phyloP scores from a whole-genome alignment of 352 stramenopile species.

The Phytopythium ostracodes region DNA sequence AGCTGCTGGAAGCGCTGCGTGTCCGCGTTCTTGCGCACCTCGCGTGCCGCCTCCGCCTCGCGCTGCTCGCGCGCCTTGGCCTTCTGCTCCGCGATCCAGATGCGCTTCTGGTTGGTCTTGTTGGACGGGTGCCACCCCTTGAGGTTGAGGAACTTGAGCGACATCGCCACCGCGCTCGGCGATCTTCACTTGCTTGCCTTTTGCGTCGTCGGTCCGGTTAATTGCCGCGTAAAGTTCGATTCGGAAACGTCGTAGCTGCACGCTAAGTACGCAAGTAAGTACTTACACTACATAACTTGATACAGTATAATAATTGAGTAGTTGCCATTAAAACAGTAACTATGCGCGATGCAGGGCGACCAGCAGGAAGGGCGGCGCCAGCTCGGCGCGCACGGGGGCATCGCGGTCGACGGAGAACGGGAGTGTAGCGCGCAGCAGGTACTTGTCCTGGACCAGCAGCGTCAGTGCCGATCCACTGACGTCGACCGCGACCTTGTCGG shows the following conservation, averaged over 20 bases:
- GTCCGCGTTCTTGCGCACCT: conserved; percentile 64
- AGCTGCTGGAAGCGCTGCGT: conserved; percentile 50
- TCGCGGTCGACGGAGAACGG: conserved; percentile 40
- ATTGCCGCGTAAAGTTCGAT: no score
- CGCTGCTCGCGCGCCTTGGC: conserved; percentile 38
- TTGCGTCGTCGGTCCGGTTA: no score
- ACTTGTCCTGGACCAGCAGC: conserved; percentile 49
- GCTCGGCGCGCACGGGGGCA: conserved; percentile 10
- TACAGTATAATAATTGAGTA: no score
- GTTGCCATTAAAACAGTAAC: no score
- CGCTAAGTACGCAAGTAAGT: no score
- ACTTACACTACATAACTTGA: no score
- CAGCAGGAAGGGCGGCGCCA: conserved; percentile 26
- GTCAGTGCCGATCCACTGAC: conserved; percentile 41
- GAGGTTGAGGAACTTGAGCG: conserved; percentile 77
- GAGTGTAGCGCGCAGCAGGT: conserved; percentile 41
- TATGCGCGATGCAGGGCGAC: conserved; percentile 1
- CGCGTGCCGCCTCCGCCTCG: conserved; percentile 57
- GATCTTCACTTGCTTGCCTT: no score
- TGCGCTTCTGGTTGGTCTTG: conserved; percentile 80
- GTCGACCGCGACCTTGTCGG: conserved; percentile 40
- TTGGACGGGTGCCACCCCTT: conserved; percentile 79
- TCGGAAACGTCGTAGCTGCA: no score
- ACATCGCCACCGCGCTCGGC: conserved; percentile 27
- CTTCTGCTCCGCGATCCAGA: conserved; percentile 83